These are phyloP conservation scores for Drosera spatulata DNA, from an alignment of 179 eudicot species.

Conservation along the genomic window DNA sequence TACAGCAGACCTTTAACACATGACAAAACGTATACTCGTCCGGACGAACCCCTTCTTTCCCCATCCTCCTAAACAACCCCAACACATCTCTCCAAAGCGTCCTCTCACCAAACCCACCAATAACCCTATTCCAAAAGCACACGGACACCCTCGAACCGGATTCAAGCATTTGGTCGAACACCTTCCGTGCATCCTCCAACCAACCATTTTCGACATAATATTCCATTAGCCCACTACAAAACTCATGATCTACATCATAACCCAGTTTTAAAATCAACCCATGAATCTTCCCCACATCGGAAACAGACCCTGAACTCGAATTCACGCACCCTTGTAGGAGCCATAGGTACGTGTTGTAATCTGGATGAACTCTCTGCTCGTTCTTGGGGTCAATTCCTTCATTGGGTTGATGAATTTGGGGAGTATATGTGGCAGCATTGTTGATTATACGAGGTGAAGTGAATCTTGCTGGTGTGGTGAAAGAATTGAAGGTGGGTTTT, in stretches of 20 bases:
- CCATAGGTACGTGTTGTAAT: conserved; percentile 47
- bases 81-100: conserved; percentile 23
- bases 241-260: conserved; percentile 25
- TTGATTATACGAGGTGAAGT: conserved; percentile 11
- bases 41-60: conserved; percentile 30
- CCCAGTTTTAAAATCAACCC: conserved; percentile 54
- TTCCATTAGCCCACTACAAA: conserved; percentile 31
- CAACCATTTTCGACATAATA: conserved; percentile 28
- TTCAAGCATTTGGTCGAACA: conserved; percentile 40
- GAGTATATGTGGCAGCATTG: conserved; percentile 8
- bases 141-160: conserved; percentile 18
- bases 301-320: conserved; percentile 24
- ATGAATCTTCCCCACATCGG: conserved; percentile 48
- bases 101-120: conserved; percentile 22
- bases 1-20: conserved; percentile 50
- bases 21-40: conserved; percentile 47
- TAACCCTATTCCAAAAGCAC: conserved; percentile 35
- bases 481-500: conserved; percentile 6
- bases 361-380: conserved; percentile 22
- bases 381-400: conserved; percentile 2
- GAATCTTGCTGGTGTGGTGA: conserved; percentile 3
- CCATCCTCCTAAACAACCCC: conserved; percentile 32
- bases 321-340: conserved; percentile 35
- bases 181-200: conserved; percentile 31
- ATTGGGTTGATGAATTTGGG: conserved; percentile 17